Base-by-base conservation (phyloP, 441 rosid species). In the Sinapis alba region DNA sequence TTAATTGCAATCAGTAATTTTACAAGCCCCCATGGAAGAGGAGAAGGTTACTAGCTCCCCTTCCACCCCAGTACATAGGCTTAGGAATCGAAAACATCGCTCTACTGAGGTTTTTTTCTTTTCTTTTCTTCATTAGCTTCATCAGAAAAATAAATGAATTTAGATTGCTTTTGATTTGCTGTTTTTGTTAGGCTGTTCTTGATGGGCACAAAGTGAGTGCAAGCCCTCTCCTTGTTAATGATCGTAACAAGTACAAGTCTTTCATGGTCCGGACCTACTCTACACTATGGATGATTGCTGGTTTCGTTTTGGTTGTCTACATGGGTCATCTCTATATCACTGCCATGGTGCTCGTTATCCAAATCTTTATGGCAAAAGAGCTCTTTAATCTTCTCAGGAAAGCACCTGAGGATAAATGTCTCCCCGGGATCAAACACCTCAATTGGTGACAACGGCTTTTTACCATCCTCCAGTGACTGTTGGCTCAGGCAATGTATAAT, bases 351-450 rank as follows among this genome's bases (percentile, higher is more conserved):
- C 71, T 83, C 62, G 77, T 80, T 16, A 83, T 83, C 72, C 83
- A 80, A 68, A 77, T 83, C 27, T 83, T 73, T 64, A 83, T 83
- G 85, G 85, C 85, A 8, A 80, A 76, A 27, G 85, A 83, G 80
- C 75, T 83, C 23, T 83, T 83, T 72, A 83, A 68, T 71, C 27
- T 83, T 15, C 69, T 83, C 15, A 80, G 85, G 78, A 83, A 41
- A 80, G 82, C 83, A 7, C 83, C 75, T 6, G 83, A 83, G 34
- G 82, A 80, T 67, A 77, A 66, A 71, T 75, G 81, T 70, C 78
- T 80, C 20, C 85, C 85, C 0, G 65, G 76, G 12, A 80, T 83
- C 36, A 77, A 81, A 62, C 78, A 74, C 34, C 56, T 83, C 13
- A 80, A 83, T 28, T 77, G 82, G 83, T 83, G 5, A 58, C 69